phyloP scores from a whole-genome alignment of 768 basidiomycete genomes.

The Boletales sp. region DNA sequence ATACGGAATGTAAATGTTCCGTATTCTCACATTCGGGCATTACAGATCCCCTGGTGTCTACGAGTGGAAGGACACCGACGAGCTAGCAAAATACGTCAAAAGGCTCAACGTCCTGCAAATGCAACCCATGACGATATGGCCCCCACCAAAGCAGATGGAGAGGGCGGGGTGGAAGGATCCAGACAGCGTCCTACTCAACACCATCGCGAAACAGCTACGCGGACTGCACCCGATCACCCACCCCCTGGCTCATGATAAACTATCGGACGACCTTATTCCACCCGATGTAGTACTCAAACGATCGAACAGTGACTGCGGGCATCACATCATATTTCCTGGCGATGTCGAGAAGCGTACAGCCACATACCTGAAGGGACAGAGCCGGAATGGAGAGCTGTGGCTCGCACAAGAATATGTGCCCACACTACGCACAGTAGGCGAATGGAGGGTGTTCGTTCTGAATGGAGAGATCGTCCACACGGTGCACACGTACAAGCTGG shows the following conservation, averaged over 20 bases:
- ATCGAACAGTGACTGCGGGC: neutral
- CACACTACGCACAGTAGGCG: neutral
- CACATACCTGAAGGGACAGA: neutral
- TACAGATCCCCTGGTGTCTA: no score
- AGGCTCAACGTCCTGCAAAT: no score
- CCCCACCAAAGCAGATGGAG: neutral
- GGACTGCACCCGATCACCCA: neutral
- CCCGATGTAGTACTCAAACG: neutral
- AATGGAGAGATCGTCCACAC: neutral
- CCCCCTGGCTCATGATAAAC: neutral
- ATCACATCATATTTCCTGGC: neutral
- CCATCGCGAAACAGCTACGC: neutral
- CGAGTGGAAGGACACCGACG: no score
- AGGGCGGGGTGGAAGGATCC: neutral
- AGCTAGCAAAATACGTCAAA: no score
- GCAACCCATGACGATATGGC: neutral
- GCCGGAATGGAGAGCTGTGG: neutral
- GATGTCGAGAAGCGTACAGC: neutral
- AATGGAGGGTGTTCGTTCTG: neutral
- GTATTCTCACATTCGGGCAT: no score
- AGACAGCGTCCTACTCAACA: neutral
- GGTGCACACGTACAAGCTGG: neutral
- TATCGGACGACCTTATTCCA: neutral
- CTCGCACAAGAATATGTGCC: neutral
- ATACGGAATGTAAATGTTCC: no score